A percentile compares a stretch with the other conserved stretches of the same genome.
These are phyloP conservation scores for Metschnikowia kofuensis DNA, from an alignment of 805 yeast genomes.

Conservation along the genomic window DNA sequence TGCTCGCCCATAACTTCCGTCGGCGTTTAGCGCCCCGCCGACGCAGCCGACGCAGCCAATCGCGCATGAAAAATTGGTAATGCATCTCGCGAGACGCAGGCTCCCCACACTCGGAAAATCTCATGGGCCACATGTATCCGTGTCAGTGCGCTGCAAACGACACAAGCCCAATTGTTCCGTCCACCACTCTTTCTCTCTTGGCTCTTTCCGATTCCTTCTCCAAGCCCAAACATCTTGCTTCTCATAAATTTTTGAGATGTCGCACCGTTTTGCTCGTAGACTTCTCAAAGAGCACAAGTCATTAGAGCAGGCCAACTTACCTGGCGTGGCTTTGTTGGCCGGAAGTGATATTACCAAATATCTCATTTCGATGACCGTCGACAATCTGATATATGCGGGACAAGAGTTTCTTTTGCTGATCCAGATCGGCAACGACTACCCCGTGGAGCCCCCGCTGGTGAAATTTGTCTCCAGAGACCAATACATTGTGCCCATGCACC, in stretches of 20 bases:
- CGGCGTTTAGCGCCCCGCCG: background rate
- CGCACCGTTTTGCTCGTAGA: constrained; percentile 16
- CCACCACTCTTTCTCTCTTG: no score
- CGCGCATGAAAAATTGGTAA: constrained; percentile 3
- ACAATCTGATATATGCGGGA: constrained; percentile 12
- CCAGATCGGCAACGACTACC: constrained; percentile 13
- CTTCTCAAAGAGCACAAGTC: constrained; percentile 15
- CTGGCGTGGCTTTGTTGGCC: constrained; percentile 12
- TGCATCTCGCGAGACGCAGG: constrained; percentile 3
- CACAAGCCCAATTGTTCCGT: no score
- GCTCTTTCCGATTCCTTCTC: no score
- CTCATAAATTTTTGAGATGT: constrained; percentile 4
- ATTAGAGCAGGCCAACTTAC: constrained; percentile 2
- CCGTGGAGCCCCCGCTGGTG: constrained; percentile 19
- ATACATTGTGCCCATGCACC: constrained; percentile 59
- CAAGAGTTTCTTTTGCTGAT: constrained; percentile 9
- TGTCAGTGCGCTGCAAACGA: background rate
- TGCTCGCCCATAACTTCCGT: background rate
- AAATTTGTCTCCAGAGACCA: constrained; percentile 5
- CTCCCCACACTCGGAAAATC: constrained; percentile 3
- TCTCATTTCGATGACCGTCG: constrained; percentile 6
- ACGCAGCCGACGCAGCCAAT: constrained; percentile 4
- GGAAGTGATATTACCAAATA: constrained; percentile 11
- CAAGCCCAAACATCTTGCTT: background rate
- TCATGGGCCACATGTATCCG: constrained; percentile 9